Conservation (phyloP, 306 rosid species). For the Ormosia semicastrata region DNA sequence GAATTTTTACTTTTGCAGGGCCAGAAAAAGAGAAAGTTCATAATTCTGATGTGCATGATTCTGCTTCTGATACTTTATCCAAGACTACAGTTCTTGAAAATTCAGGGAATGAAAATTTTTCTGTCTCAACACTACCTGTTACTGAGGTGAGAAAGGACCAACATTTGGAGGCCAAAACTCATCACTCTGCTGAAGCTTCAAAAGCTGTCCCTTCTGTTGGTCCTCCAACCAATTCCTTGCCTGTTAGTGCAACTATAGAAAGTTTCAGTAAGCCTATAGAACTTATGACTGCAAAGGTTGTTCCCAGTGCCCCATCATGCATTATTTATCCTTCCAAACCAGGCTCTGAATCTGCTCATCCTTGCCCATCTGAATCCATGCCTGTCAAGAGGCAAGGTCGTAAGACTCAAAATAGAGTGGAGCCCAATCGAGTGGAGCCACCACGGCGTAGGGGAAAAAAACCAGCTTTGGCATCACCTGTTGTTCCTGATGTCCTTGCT, state of each 20-base stretch:
- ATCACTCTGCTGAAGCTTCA: constrained; percentile 37
- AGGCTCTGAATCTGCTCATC: constrained; percentile 43
- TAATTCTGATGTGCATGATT: constrained; percentile 33
- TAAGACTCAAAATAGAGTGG: constrained; percentile 58
- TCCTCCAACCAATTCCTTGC: constrained; percentile 41
- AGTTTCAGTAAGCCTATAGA: constrained; percentile 25
- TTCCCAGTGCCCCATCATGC: constrained; percentile 38
- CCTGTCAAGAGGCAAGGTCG: constrained; percentile 78
- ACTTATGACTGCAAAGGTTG: constrained; percentile 41
- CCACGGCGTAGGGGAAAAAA: constrained; percentile 86
- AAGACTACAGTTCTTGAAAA: constrained; percentile 32
- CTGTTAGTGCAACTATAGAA: constrained; percentile 35
- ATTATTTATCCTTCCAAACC: constrained; percentile 37
- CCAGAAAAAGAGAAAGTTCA: constrained; percentile 43
- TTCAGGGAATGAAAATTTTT: constrained; percentile 31
- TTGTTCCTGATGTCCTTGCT: constrained; percentile 40
- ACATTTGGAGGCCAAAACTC: constrained; percentile 32
- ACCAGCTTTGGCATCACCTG: constrained; percentile 40
- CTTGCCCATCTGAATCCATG: constrained; percentile 48
- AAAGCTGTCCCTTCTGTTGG: constrained; percentile 39
- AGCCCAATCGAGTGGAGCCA: constrained; percentile 33
- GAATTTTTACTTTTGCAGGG: constrained; percentile 47
- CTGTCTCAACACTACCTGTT: constrained; percentile 32
- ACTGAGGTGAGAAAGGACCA: constrained; percentile 43
- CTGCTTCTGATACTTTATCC: constrained; percentile 35